Base-by-base conservation (phyloP, 1,284 basidiomycete genomes). In the Ceratobasidium sp. region DNA sequence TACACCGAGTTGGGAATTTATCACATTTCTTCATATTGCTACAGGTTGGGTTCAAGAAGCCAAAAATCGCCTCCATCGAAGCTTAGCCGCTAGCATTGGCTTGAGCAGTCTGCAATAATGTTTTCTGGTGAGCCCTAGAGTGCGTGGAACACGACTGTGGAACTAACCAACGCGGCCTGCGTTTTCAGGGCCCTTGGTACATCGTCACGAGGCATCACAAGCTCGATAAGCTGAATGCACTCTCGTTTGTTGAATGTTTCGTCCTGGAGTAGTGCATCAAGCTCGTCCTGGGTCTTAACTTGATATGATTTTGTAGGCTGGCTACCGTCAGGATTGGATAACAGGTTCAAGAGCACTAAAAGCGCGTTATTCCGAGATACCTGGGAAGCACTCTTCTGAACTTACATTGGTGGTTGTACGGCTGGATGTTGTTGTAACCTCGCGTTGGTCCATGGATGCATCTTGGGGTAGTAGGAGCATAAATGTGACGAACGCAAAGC, bases 211-310 rank as follows among this genome's bases (percentile, higher is more conserved):
- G 84, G 84, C 90, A 95, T 92, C 73, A 89, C 81, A 9, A 95
- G 84, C 80, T 95, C 92, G 8, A 95, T 88, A 40, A 95, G 81
- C 79, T 92, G 90, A 69, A 92, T 88, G 78, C 85, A 84, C 59
- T 86, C 82, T 3, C 88, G 86, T 42, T 77, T 83, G 0, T 82
- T 84, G 77, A 95, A 94, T 9, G 81, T 77, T 0, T 80, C 74
- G 76, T 89, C 83, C 18, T 86, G 82, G 67, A 95, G 83, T 30
- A 95, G 83, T 9, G 78, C 79, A 36, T 86, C 84, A 33, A 95
- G 82, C 79, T 91, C 90, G 3, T 80, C 74, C 79, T 89, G 91
- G 64, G 83, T 89, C 73, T 79, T 78, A 60, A 91, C 90, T 8
- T 83, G 87, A 78, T 90, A 90, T 25, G 90, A 91, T 76, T 82